Conservation (phyloP, 2,329 filamentous ascomycete species). For the Basipetospora chlamydospora region DNA sequence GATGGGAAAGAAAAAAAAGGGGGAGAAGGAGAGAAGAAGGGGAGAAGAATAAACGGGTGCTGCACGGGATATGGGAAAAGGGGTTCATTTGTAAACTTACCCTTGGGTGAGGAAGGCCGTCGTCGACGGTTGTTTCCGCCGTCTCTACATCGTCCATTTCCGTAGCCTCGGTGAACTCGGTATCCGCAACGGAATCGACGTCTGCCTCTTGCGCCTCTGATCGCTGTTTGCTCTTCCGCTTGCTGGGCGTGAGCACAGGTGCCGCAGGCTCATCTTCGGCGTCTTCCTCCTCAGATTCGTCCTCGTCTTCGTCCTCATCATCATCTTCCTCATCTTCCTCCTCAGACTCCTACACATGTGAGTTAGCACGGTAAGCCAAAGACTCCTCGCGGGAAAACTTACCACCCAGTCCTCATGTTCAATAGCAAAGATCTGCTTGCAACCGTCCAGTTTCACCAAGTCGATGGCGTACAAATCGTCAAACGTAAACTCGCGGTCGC, state of each 20-base stretch:
- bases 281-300: conserved; percentile 33
- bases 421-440: conserved; percentile 76
- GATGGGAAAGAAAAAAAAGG: too few species aligned
- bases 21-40: too few species aligned
- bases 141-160: conserved; percentile 21
- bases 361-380: too few species aligned
- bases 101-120: conserved; percentile 58
- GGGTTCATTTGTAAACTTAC: conserved; percentile 15
- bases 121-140: conserved; percentile 41
- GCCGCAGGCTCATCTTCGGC: conserved; percentile 28
- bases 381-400: too few species aligned
- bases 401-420: conserved; percentile 75
- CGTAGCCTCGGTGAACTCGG: conserved; percentile 23
- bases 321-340: conserved; percentile 47
- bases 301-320: conserved; percentile 37
- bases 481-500: conserved; percentile 88
- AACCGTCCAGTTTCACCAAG: conserved; percentile 86
- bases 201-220: conserved; percentile 22
- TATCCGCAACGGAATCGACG: conserved; percentile 11
- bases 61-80: background rate
- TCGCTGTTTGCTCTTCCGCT: conserved; percentile 41
- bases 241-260: conserved; percentile 34
- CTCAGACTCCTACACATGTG: conserved; percentile 46
- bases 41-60: background rate
- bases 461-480: conserved; percentile 90